Base-by-base conservation (phyloP, 192 early-diverging fungal species). In the Gigaspora rosea region DNA sequence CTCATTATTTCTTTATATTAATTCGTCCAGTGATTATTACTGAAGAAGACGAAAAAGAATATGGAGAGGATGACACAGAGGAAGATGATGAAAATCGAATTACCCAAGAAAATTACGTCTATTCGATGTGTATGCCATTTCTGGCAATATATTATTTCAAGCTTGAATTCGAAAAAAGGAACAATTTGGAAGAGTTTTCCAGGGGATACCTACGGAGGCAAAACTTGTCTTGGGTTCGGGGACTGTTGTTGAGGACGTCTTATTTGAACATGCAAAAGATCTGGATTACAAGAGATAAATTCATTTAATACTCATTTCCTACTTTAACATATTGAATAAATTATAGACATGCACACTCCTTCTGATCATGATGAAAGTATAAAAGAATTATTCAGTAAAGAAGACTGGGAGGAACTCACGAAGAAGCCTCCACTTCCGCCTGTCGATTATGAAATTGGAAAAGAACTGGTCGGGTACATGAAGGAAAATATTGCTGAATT, bases 341-440 rank as follows among this genome's bases (percentile, higher is more conserved):
- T 68, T 16, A 68, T 68, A 68, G 7, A 13, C 48, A 68, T 68
- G 66, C 41, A 68, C 46, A 49, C 18, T 68, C 66, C 16, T 68
- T 47, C 18, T 68, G 66, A 68, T 68, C 8, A 68, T 68, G 48
- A 68, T 47, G 66, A 68, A 4, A 68, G 27, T 46, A 47, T 68
- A 68, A 68, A 22, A 68, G 4, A 27, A 68, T 46, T 68, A 46
- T 68, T 68, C 41, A 68, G 66, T 68, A 46, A 68, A 68, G 66
- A 68, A 47, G 46, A 71, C 12, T 71, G 70, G 51, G 56, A 15
- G 22, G 70, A 71, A 54, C 70, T 71, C 7, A 71, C 70, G 0
- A 50, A 56, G 22, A 71, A 71, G 22, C 70, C 70, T 54, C 51
- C 50, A 71, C 27, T 71, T 8, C 70, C 15, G 50, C 27, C 12